Evolutionary conservation across 768 basidiomycete species (phyloP).

Genomic region (Serendipita sp.): DNA sequence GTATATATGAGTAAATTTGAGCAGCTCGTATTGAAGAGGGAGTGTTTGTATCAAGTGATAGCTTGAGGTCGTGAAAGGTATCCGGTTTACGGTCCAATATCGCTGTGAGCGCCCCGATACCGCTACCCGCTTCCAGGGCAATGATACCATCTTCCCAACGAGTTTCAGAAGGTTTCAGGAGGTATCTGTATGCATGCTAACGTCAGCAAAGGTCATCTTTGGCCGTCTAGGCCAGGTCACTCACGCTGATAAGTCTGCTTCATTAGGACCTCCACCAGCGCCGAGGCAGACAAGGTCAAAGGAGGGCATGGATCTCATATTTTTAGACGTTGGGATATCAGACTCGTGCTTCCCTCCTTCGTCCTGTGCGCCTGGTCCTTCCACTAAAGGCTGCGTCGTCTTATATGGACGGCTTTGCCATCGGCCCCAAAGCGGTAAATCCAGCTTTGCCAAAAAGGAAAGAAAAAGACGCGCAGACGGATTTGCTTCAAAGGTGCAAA

Average conservation of each 20-base stretch:
- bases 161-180: slow-evolving; percentile 53
- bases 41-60: slow-evolving; percentile 11
- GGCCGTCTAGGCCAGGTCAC: slow-evolving; percentile 17
- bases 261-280: slow-evolving; percentile 77
- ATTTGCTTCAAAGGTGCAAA: background rate
- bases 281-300: slow-evolving; percentile 72
- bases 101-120: slow-evolving; percentile 56
- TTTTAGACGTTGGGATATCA: background rate
- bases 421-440: background rate
- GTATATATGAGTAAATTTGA: slow-evolving; percentile 39
- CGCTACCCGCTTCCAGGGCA: slow-evolving; percentile 84
- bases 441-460: background rate
- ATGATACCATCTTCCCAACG: slow-evolving; percentile 71
- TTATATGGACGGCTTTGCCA: background rate
- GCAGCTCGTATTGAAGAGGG: slow-evolving; percentile 11
- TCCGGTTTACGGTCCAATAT: slow-evolving; percentile 41
- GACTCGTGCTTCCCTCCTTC: too few relatives aligned
- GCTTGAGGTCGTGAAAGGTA: slow-evolving; percentile 27
- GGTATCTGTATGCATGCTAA: slow-evolving; percentile 41
- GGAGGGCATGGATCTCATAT: slow-evolving; percentile 22
- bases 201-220: slow-evolving; percentile 9
- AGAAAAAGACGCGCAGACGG: background rate
- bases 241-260: slow-evolving; percentile 77
- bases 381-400: background rate
- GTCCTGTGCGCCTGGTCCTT: too few relatives aligned